Evolutionary conservation across 306 rosid species (phyloP).

Genomic region (Prunus persica): DNA sequence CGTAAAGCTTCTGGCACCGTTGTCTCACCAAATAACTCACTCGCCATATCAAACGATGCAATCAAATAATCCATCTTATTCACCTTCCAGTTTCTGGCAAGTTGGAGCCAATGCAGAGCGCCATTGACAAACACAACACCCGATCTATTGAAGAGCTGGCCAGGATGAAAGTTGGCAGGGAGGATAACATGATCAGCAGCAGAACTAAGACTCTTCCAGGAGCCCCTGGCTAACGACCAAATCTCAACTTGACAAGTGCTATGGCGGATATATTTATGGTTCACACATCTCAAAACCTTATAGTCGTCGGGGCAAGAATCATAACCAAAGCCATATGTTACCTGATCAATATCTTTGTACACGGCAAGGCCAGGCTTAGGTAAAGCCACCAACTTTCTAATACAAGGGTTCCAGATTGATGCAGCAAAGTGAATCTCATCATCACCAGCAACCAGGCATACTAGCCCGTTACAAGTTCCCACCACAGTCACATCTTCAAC

Average conservation of each 20-base stretch:
- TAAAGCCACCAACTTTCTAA: not conserved
- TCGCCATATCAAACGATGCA: not conserved
- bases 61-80: not conserved
- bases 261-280: not conserved
- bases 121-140: not conserved
- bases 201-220: not conserved
- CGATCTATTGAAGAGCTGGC: no score
- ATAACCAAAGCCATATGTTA: not conserved
- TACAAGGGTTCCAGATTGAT: conserved; percentile 1
- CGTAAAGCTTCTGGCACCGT: not conserved
- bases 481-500: not conserved
- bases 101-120: not conserved
- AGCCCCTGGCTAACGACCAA: not conserved
- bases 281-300: not conserved
- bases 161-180: not conserved
- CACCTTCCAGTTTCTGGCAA: no score
- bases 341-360: not conserved
- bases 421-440: not conserved
- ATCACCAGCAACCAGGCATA: not conserved
- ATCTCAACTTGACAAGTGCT: not conserved
- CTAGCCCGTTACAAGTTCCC: not conserved
- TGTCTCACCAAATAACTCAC: not conserved
- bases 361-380: no score
- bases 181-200: no score
- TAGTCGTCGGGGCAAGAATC: not conserved